Conservation (phyloP, 2,329 filamentous ascomycete species). For the Aphanoascus verrucosus region DNA sequence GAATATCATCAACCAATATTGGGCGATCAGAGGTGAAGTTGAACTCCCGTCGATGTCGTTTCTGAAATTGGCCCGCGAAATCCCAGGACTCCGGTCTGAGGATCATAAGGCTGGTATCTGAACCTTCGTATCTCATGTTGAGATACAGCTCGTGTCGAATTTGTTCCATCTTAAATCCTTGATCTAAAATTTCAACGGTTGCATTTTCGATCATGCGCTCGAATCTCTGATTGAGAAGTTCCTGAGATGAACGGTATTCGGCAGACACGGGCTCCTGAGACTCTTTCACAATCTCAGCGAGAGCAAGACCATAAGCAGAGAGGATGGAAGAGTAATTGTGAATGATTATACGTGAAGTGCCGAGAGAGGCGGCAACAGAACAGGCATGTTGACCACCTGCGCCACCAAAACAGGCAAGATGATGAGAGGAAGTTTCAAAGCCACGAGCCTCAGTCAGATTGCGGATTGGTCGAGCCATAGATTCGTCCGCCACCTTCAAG, state of each 20-base stretch:
- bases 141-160: constrained; percentile 38
- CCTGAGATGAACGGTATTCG: constrained; percentile 37
- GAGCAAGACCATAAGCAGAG: constrained; percentile 84
- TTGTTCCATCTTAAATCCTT: constrained; percentile 35
- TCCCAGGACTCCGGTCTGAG: constrained; percentile 59
- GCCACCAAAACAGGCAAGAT: constrained; percentile 85
- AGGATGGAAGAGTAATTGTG: constrained; percentile 86
- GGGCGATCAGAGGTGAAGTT: constrained; percentile 78
- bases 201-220: constrained; percentile 59
- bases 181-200: constrained; percentile 29
- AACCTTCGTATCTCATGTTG: constrained; percentile 42
- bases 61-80: constrained; percentile 71
- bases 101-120: constrained; percentile 42
- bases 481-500: constrained; percentile 35
- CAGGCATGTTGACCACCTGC: constrained; percentile 89
- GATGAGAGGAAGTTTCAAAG: constrained; percentile 78
- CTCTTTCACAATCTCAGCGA: constrained; percentile 89
- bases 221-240: constrained; percentile 56
- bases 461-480: constrained; percentile 59
- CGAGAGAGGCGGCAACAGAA: constrained; percentile 74
- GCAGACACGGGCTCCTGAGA: constrained; percentile 53
- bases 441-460: constrained; percentile 87
- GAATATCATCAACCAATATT: constrained; percentile 80
- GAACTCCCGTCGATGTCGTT: constrained; percentile 83
- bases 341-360: constrained; percentile 74